Evolutionary conservation across 352 stramenopile species (phyloP).

Genomic region (Phytopythium sindhum): DNA sequence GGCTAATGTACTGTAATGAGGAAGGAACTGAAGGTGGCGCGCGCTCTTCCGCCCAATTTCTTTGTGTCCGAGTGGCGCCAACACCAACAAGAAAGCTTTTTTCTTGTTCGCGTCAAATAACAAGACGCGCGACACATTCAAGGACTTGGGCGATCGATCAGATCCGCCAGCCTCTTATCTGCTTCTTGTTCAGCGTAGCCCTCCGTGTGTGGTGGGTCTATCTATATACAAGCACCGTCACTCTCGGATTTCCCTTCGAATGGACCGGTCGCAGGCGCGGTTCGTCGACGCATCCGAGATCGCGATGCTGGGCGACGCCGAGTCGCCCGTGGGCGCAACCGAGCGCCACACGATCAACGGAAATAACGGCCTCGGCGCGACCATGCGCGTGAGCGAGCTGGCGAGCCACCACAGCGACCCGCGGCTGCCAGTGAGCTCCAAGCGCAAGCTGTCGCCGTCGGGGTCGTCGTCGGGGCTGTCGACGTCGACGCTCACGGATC

Average conservation of each 20-base stretch:
- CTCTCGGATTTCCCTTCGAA: background rate
- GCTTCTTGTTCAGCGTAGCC: background rate
- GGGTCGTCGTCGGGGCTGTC: background rate
- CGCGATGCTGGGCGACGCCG: background rate
- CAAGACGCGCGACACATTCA: background rate
- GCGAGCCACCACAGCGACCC: background rate
- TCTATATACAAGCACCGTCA: background rate
- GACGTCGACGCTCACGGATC: constrained; percentile 37
- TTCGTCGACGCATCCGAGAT: background rate
- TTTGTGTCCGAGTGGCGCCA: background rate
- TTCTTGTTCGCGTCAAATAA: background rate
- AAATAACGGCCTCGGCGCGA: background rate
- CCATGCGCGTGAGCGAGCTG: constrained; percentile 2
- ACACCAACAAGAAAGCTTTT: background rate
- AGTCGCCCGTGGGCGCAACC: background rate
- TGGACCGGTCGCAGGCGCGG: background rate
- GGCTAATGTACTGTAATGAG: background rate
- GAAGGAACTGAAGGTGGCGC: too few relatives aligned
- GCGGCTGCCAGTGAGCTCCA: background rate
- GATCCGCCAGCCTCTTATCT: background rate
- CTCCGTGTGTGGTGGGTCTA: too few relatives aligned
- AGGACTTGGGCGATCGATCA: background rate
- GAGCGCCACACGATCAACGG: background rate
- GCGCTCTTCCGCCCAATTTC: background rate
- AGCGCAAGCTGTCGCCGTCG: background rate